These are phyloP conservation scores for Solanum tarijense DNA, from an alignment of 257 asterid species.

Conservation along the genomic window DNA sequence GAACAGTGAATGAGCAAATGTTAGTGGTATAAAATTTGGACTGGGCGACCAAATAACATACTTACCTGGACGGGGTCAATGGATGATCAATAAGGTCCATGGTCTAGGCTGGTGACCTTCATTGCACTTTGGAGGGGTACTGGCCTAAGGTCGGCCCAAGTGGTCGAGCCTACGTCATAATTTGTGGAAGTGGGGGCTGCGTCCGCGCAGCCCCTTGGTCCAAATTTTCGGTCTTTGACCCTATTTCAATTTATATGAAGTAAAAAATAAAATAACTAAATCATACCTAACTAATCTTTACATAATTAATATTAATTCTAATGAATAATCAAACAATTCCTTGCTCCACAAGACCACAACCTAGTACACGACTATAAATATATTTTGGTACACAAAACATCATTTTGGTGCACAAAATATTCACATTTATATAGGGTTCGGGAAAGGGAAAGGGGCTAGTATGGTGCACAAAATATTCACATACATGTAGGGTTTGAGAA, in stretches of 20 bases:
- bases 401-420: too few relatives aligned
- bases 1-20: background rate
- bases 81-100: constrained; percentile 7
- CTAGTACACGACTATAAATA: too few relatives aligned
- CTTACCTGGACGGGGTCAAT: constrained; percentile 21
- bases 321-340: background rate
- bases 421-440: too few relatives aligned
- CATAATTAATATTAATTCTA: too few relatives aligned
- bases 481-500: background rate
- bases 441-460: too few relatives aligned
- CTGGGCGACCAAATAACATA: background rate
- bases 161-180: constrained; percentile 10
- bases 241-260: too few relatives aligned
- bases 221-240: too few relatives aligned
- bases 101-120: background rate
- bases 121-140: background rate
- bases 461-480: background rate
- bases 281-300: too few relatives aligned
- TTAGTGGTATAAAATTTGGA: background rate
- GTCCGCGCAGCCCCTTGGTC: background rate
- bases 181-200: constrained; percentile 9
- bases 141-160: background rate
- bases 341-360: background rate
- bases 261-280: too few relatives aligned
- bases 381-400: too few relatives aligned